phyloP scores from a whole-genome alignment of 2,329 filamentous ascomycete species.

The Cladosporium velox region DNA sequence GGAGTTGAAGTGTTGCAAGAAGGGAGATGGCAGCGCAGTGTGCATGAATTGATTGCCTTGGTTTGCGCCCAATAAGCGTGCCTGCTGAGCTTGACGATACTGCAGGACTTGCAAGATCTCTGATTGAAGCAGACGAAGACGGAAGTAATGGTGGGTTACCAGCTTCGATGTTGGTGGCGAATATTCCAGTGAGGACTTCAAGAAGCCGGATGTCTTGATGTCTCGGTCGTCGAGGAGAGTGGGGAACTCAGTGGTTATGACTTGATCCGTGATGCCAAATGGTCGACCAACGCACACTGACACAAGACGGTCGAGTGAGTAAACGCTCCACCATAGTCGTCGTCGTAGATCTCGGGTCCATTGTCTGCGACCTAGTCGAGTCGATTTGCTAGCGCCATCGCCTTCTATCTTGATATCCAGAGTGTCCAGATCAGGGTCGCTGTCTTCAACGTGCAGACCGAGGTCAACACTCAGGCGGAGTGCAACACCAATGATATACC shows the following conservation, averaged over 20 bases:
- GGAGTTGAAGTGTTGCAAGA: constrained; percentile 77
- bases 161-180: constrained; percentile 76
- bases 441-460: constrained; percentile 87
- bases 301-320: constrained; percentile 91
- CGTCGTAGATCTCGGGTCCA: constrained; percentile 85
- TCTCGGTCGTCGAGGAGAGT: constrained; percentile 84
- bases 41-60: constrained; percentile 72
- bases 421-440: constrained; percentile 60
- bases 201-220: constrained; percentile 78
- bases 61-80: constrained; percentile 66
- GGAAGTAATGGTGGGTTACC: constrained; percentile 89
- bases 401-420: constrained; percentile 32
- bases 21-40: constrained; percentile 78
- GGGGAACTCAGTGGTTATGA: constrained; percentile 93
- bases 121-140: constrained; percentile 82
- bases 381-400: constrained; percentile 39
- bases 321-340: constrained; percentile 95
- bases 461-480: constrained; percentile 88
- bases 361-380: constrained; percentile 66
- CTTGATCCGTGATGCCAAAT: constrained; percentile 93
- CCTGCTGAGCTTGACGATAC: constrained; percentile 83
- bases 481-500: constrained; percentile 96
- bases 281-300: constrained; percentile 91
- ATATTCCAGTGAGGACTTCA: constrained; percentile 57
- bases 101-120: constrained; percentile 94